Evolutionary conservation across 441 rosid species (phyloP).

Genomic region (Populus hybrid): DNA sequence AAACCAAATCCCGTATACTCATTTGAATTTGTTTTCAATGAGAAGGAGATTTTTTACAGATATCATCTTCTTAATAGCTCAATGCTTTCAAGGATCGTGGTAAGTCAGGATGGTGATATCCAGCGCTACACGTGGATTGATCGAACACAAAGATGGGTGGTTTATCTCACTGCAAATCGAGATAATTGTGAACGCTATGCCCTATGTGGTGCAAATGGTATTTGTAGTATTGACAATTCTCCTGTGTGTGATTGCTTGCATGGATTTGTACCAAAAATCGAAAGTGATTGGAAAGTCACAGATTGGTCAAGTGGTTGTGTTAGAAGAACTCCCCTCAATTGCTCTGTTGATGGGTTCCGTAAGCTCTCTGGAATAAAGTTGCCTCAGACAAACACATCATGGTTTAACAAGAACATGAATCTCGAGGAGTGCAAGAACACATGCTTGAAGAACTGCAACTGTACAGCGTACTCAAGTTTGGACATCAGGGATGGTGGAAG

Average conservation of each 20-base stretch:
- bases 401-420: background rate
- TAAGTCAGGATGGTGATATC: constrained; percentile 17
- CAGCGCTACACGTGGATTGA: constrained; percentile 2
- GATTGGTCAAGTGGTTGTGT: too few species aligned
- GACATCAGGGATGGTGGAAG: background rate
- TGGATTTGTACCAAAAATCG: too few species aligned
- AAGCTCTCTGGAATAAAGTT: background rate
- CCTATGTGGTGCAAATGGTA: background rate
- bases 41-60: background rate
- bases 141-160: background rate
- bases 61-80: background rate
- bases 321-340: background rate
- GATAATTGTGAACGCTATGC: background rate
- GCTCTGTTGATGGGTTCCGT: background rate
- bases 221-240: too few species aligned
- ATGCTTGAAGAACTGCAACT: background rate
- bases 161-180: background rate
- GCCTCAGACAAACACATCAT: background rate
- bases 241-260: too few species aligned
- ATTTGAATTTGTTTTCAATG: background rate
- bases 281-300: too few species aligned
- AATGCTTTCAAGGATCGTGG: background rate
- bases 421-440: background rate
- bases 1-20: background rate
- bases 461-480: background rate